Evolutionary conservation across 139 green algal species (phyloP).

Genomic region (Volvox reticuliferus): DNA sequence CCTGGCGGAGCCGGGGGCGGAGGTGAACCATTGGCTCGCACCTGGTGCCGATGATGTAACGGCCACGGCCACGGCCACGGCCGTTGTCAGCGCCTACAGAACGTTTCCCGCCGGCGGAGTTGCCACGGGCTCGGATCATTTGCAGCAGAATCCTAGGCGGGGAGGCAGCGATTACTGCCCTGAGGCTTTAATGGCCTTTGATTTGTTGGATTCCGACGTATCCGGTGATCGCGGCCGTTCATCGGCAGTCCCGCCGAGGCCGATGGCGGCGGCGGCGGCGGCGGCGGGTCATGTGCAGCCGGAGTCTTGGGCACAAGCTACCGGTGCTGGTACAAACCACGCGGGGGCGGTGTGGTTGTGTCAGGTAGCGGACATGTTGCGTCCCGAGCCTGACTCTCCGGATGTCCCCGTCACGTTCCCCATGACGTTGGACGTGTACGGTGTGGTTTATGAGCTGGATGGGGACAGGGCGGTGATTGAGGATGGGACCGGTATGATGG

Average conservation of each 20-base stretch:
- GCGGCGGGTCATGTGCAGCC: no score
- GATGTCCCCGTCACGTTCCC: not conserved
- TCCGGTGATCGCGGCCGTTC: not conserved
- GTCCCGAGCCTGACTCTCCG: not conserved
- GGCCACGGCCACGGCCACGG: no score
- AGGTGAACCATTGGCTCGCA: not conserved
- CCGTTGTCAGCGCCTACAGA: not conserved
- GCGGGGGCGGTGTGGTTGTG: constrained; percentile 1
- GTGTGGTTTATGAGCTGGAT: constrained; percentile 2
- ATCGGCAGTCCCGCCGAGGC: no score
- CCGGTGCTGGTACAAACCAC: not conserved
- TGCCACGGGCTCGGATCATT: no score
- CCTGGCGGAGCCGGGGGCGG: no score
- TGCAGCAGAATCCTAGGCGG: no score
- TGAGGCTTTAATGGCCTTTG: not conserved
- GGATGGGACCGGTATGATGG: constrained; percentile 7
- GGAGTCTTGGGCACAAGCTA: no score
- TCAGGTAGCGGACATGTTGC: constrained; percentile 6
- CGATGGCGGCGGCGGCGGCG: no score
- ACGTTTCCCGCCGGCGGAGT: no score
- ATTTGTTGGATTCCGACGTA: not conserved
- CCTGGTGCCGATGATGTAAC: no score
- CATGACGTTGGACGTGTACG: constrained; percentile 17
- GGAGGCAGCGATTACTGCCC: not conserved
- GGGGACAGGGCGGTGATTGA: not conserved